These are phyloP conservation scores for Aaosphaeria pasadenensis DNA, from an alignment of 2,329 filamentous ascomycete genomes.

Conservation along the genomic window DNA sequence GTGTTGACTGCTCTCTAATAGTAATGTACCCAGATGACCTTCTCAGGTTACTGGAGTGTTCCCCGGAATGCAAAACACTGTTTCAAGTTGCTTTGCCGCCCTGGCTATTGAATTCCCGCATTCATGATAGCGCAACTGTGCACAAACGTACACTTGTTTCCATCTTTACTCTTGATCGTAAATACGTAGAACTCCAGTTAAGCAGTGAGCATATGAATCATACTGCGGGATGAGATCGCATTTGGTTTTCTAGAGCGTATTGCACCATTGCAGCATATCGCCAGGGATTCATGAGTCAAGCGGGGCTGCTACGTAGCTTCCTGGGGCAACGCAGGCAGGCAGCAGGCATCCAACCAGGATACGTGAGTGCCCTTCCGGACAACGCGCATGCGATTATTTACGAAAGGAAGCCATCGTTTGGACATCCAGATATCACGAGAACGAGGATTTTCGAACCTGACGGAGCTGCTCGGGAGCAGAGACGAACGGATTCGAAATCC, in stretches of 20 bases:
- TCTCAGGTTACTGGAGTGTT: constrained; percentile 15
- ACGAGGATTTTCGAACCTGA: constrained; percentile 1
- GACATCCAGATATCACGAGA: background rate
- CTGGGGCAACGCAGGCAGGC: background rate
- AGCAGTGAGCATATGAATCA: background rate
- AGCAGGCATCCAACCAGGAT: background rate
- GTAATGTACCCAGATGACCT: constrained; percentile 27
- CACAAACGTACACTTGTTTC: background rate
- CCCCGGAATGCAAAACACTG: constrained; percentile 29
- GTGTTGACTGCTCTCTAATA: constrained; percentile 24
- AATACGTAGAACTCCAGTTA: background rate
- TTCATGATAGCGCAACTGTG: background rate
- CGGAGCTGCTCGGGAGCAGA: background rate
- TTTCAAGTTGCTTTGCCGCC: constrained; percentile 16
- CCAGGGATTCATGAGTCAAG: background rate
- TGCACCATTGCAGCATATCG: background rate
- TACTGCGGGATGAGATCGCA: background rate
- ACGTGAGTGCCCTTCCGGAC: background rate
- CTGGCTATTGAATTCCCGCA: constrained; percentile 1
- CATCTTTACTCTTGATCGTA: background rate
- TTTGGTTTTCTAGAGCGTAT: background rate
- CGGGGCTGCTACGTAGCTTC: background rate
- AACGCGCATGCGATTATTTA: background rate
- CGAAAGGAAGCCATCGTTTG: background rate
- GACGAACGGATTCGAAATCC: constrained; percentile 5